Base-by-base conservation (phyloP, 129 eudicot species). In the Flaveria ramosissima region DNA sequence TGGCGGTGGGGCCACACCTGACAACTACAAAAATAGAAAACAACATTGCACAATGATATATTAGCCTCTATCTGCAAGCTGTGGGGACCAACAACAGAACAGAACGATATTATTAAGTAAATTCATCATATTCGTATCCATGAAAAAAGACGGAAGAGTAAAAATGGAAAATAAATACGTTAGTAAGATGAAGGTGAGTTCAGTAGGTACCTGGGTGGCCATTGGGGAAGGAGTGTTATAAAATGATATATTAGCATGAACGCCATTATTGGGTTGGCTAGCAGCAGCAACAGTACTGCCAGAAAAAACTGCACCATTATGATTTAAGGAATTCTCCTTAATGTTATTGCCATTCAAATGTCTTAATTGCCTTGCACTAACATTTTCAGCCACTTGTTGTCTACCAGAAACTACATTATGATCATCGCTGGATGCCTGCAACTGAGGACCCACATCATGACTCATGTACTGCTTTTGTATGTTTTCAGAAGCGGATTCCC, bases 171-270 rank as follows among this genome's bases (percentile, higher is more conserved):
- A 70, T 21, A 53, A n/a, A 56, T 14, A 45, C 2, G 15, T 53
- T 30, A 48, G 46, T 16, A 55, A 46, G 51, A 56, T 41, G 10
- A 39, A 65, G 19, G 43, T 41, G 13, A 69, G n/a, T 57, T 68
- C 24, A 46, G 20, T 24, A 32, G 69, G 21, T 61, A 95, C 99
- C 99, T 95, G 97, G 81, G 89, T 30, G 43, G 91, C 87, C 93
- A 89, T 85, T 61, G 99, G 99, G 32, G 99, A 95, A 62, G 99
- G 99, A 76, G 99, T 95, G 77, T 68, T 91, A 74, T 84, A 95
- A 64, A 81, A 93, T 39, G 96, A 85, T 60, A 88, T 78, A 73
- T 77, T 86, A 65, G 92, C 27, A 64, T 89, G 82, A 80, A 85
- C 86, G 56, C 96, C 90, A 70, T 92, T 86, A 30, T 69, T 77